Percentiles rank a stretch among this genome's conserved stretches.
Conservation (phyloP, 140 eudicot genomes). For the Stevia rebaudiana region DNA sequence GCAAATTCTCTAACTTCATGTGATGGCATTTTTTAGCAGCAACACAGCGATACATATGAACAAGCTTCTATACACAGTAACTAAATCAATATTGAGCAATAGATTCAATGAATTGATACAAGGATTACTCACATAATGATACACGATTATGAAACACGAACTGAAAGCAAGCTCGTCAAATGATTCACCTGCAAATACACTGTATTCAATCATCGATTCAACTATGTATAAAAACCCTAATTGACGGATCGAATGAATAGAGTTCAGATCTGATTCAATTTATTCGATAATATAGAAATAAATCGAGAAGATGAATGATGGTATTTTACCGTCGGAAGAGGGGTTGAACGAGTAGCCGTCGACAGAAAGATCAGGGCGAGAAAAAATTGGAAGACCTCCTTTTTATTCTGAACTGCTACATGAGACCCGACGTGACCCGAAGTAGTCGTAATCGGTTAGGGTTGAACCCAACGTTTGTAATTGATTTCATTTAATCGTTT, state of each 20-base stretch:
- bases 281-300: too few relatives aligned
- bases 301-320: not conserved
- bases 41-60: not conserved
- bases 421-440: too few relatives aligned
- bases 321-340: not conserved
- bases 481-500: too few relatives aligned
- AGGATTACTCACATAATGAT: not conserved
- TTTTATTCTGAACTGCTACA: too few relatives aligned
- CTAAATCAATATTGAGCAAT: not conserved
- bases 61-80: not conserved
- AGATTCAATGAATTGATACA: not conserved
- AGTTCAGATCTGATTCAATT: not conserved
- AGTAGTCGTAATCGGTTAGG: too few relatives aligned
- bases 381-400: not conserved
- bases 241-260: not conserved
- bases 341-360: not conserved
- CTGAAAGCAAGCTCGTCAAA: not conserved
- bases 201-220: not conserved
- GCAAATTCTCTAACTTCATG: not conserved
- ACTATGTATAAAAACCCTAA: not conserved
- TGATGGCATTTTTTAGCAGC: not conserved
- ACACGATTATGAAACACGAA: not conserved
- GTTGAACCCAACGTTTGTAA: too few relatives aligned
- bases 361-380: not conserved
- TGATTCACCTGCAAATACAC: not conserved